Percentiles rank a stretch among this genome's conserved stretches.
phyloP scores from a whole-genome alignment of 345 rosid species.

The Eucalyptus tenuipes region DNA sequence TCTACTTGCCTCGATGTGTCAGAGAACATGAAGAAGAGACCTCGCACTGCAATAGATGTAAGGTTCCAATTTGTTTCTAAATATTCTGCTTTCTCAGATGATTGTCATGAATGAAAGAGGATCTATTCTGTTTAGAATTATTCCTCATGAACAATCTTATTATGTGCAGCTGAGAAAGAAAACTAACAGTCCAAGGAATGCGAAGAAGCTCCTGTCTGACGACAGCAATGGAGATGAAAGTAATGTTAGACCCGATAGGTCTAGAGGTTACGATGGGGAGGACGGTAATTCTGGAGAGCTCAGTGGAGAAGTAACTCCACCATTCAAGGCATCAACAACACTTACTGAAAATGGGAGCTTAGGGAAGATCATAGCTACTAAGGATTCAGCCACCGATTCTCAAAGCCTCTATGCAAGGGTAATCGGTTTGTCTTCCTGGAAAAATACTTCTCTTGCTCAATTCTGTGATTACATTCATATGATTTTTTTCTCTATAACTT shows the following conservation, averaged over 20 bases:
- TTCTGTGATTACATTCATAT: not conserved
- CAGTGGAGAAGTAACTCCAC: constrained; percentile 1
- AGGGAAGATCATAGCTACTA: constrained; percentile 40
- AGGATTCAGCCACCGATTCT: constrained; percentile 77
- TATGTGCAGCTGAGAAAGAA: not conserved
- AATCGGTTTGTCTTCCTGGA: not conserved
- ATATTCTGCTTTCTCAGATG: not conserved
- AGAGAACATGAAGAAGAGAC: constrained; percentile 14
- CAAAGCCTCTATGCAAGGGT: constrained; percentile 92
- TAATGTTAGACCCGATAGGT: constrained; percentile 29
- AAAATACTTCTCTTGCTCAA: not conserved
- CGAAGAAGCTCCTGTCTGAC: constrained; percentile 7
- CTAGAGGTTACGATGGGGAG: constrained; percentile 34
- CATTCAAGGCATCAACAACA: constrained; percentile 3
- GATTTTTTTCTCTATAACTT: not conserved
- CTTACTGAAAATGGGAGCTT: constrained; percentile 37
- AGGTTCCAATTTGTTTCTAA: not conserved
- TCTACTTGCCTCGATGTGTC: not conserved
- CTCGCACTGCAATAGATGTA: constrained; percentile 23
- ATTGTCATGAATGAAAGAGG: not conserved
- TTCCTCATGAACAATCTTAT: not conserved
- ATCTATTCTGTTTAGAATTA: not conserved
- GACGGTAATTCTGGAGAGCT: constrained; percentile 35
- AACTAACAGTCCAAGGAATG: constrained; percentile 17
- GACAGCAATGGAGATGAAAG: constrained; percentile 14